phyloP scores from a whole-genome alignment of 768 basidiomycete species.

The Pholiota conissans region DNA sequence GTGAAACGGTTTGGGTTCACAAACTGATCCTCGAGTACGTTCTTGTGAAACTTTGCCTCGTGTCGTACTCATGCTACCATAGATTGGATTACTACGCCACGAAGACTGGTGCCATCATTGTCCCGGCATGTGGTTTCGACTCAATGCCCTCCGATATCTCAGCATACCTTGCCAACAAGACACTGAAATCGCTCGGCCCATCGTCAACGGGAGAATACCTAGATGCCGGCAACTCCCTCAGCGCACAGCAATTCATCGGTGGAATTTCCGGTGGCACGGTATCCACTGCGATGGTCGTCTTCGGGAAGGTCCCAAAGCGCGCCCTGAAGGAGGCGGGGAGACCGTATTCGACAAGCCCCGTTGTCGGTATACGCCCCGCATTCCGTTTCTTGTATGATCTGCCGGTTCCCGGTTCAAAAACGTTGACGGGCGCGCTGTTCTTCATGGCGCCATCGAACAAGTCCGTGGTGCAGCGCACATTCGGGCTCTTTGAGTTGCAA shows the following conservation, averaged over 20 bases:
- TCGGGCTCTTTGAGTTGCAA: constrained; percentile 41
- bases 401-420: constrained; percentile 33
- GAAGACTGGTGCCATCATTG: constrained; percentile 70
- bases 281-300: constrained; percentile 32
- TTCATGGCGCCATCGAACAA: constrained; percentile 42
- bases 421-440: constrained; percentile 35
- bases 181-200: constrained; percentile 47
- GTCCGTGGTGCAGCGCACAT: constrained; percentile 46
- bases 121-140: constrained; percentile 79
- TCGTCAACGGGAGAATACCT: constrained; percentile 17
- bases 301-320: constrained; percentile 39
- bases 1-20: constrained; percentile 68
- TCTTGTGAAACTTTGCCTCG: neutral
- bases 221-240: constrained; percentile 54
- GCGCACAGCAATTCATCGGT: constrained; percentile 47
- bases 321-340: constrained; percentile 29
- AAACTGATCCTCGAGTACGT: constrained; percentile 61
- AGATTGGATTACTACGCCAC: constrained; percentile 76
- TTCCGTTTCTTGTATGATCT: constrained; percentile 37
- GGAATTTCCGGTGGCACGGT: constrained; percentile 69
- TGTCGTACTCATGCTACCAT: constrained; percentile 5
- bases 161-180: constrained; percentile 67
- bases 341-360: constrained; percentile 43
- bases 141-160: constrained; percentile 75
- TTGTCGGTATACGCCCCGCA: constrained; percentile 22